Conservation (phyloP, 331 rosid species). For the Dryas integrifolia region DNA sequence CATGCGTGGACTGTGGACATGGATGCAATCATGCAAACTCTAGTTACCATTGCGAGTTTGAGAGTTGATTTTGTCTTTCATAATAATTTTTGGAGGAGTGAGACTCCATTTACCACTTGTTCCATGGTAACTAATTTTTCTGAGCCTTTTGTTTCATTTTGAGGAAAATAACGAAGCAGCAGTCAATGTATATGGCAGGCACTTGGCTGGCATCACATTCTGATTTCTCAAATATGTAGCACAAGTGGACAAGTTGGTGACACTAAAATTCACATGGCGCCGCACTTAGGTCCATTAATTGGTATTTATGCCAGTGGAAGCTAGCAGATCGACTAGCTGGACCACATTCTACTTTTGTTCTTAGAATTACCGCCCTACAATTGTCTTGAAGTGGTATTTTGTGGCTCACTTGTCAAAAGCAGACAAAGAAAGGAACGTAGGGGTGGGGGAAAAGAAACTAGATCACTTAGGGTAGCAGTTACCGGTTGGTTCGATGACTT, state of each 20-base stretch:
- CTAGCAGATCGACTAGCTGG: slow-evolving; percentile 16
- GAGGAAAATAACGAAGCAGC: no score
- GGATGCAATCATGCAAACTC: neutral
- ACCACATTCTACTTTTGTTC: slow-evolving; percentile 22
- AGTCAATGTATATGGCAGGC: no score
- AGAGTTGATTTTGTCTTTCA: no score
- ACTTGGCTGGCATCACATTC: neutral
- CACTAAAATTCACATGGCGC: slow-evolving; percentile 23
- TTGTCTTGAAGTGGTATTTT: neutral
- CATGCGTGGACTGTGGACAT: neutral
- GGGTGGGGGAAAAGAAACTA: neutral
- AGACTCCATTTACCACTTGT: no score
- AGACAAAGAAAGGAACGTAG: neutral
- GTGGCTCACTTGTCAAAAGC: neutral
- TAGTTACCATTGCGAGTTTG: no score
- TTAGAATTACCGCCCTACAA: neutral
- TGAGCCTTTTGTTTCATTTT: no score
- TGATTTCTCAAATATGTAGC: neutral
- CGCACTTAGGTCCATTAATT: slow-evolving; percentile 12
- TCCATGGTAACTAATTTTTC: no score
- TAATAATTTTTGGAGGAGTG: no score
- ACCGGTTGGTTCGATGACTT: neutral
- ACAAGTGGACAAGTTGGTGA: slow-evolving; percentile 28
- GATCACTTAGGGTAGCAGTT: neutral
- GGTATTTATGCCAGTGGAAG: slow-evolving; percentile 8